Base-by-base conservation (phyloP, 2,329 filamentous ascomycete genomes). In the Colletotrichum nymphaeae region DNA sequence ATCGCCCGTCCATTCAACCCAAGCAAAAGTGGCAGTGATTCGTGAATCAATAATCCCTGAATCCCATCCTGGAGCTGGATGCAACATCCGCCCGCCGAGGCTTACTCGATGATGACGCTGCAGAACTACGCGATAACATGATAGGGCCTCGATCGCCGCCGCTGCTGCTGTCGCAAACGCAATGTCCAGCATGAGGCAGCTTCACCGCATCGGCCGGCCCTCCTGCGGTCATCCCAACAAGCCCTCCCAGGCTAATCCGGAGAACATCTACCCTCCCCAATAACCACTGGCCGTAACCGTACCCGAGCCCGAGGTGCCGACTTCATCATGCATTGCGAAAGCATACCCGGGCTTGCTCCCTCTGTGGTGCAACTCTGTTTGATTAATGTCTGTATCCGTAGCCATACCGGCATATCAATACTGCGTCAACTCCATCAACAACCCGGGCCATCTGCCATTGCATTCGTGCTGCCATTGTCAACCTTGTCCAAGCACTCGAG, bases 91-190 rank as follows among this genome's bases (percentile, higher is more conserved):
- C 30, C 30, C 56, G 60, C 28, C 67, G 58, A 30, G 24, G 42
- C 30, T 66, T 66, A 67, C 62, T 42, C 42, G 55, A 67, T 70
- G 62, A 70, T 67, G 68, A 70, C 62, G 68, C 63, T 67, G 55
- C 68, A 70, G 62, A 70, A 70, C 62, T 35, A 22, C 63, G 24
- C 59, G 37, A 42, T 49, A 28, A 67, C 55, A 14, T 9, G 53
- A n/a, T 66, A 42, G n/a, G 35, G 62, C 56, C 35, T 59, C 32
- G 57, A 62, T 63, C 64, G 49, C 56, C 55, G 55, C 24, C n/a
- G 37, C 46, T 14, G 19, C 37, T 14, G 35, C n/a, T 37, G 59
- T 24, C 32, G 24, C 60, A 42, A 24, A 30, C 26, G 55, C 28
- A 56, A 22, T 22, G 19, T 24, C 30, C 46, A 30, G 12, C 60